Evolutionary conservation across 2,329 filamentous ascomycete species (phyloP), one percentile per base, ranked within the genome.

Genomic region (Claviceps cyperi): DNA sequence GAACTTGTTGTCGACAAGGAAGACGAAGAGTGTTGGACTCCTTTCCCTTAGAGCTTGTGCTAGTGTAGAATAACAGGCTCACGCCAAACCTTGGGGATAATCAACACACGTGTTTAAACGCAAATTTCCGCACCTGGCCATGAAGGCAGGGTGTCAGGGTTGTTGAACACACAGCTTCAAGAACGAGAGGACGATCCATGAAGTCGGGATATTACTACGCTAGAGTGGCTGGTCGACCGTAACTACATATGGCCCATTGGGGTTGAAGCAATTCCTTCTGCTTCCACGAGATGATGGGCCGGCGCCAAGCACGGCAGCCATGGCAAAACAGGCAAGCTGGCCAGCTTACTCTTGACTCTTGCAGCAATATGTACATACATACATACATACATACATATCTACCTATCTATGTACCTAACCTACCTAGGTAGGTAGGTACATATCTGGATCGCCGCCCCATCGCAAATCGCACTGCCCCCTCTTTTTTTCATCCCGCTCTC

Each of bases 51-150:
- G 32, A 17, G 43, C 28, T 14, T 49, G 19, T 28, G 24, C n/a
- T 48, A 52, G 52, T 48, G 43, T 53, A 53, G 50, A 52, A 38
- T 28, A 45, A 13, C 17, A 48, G 44, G 50, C 50, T 39, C 50
- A 49, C 48, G 52, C 50, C 43, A 28, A 19, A 39, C 35, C 35
- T 17, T n/a, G 6, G 44, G 49, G 15, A 17, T 40, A 37, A 44
- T 9, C 14, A 45, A 45, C 38, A 40, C n/a, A 4, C 38, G 17
- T 19, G 17, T 19, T 19, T 17, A 17, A 40, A 19, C 24, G 24
- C 15, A 28, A 9, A 28, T 28, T 28, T 9, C 28, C 8, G 9
- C 28, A 28, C 28, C 28, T 28, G 9, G 9, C 28, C 28, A 28
- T 9, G 24, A 9, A 28, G 24, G 24, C 24, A 28, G 24, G 8